Evolutionary conservation across 169 alveolate genomes (phyloP), one percentile per base, ranked within the genome.

Genomic region (Plasmodium adleri): DNA sequence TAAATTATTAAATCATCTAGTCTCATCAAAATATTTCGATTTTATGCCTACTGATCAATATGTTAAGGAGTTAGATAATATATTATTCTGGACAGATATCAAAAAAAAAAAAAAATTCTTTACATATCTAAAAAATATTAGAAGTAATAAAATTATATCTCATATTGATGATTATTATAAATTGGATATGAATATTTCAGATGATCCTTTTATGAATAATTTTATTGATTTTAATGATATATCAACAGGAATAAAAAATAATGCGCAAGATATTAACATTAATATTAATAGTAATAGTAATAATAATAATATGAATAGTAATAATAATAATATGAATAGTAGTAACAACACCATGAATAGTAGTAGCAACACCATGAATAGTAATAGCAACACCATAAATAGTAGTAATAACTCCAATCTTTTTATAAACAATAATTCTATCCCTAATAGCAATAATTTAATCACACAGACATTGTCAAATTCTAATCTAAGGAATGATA

Each of bases 1-100:
- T 47, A 86, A 86, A 32, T 74, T 72, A 26, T 24, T 86, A 15
- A 70, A 86, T 24, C 92, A 86, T 62, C 22, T 86, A 4, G 87
- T 86, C 5, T 86, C 92, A 4, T 28, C 88, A 4, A 86, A 60
- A 52, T 70, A 71, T 39, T 64, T 71, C 20, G 87, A 86, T 15
- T 70, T 72, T n/a, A 73, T 70, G 1, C 28, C 87, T 1, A 72
- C 87, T 1, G 87, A 86, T 45, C 54, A 64, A 6, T 86, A 86
- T 39, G 92, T 86, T n/a, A 86, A 86, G 20, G 92, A 86, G 4
- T 3, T 86, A n/a, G 92, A 86, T 45, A 86, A 39, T n/a, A n/a
- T 71, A 15, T 54, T 86, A 12, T 86, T 86, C 28, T 28, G 56
- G 22, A 43, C 58, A 5, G 47, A 59, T 39, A 49, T 43, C 45